phyloP scores from a whole-genome alignment of 2,329 filamentous ascomycete species.

The Hypoxylon rubiginosum region DNA sequence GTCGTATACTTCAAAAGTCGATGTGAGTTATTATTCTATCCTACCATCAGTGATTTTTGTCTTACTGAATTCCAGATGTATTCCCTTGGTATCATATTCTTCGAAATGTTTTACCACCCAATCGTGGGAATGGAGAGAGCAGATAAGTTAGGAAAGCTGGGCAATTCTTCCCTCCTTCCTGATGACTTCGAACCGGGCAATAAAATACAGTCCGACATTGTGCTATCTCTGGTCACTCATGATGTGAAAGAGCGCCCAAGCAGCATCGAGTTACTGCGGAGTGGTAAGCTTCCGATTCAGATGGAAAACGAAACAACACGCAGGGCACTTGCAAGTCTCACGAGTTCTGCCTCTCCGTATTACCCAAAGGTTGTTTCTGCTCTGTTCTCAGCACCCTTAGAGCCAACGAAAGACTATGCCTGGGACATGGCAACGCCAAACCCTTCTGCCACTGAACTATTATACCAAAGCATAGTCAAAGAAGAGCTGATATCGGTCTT shows the following conservation, averaged over 20 bases:
- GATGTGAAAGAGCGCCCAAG: conserved; percentile 86
- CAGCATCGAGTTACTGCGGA: conserved; percentile 84
- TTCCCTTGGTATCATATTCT: conserved; percentile 96
- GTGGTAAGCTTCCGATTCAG: conserved; percentile 88
- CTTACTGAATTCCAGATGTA: conserved; percentile 77
- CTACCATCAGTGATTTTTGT: background rate
- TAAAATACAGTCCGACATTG: conserved; percentile 82
- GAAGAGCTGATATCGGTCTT: conserved; percentile 83
- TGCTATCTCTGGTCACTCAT: conserved; percentile 84
- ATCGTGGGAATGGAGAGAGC: conserved; percentile 75
- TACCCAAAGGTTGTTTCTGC: conserved; percentile 91
- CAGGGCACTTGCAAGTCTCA: conserved; percentile 83
- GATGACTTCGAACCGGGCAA: conserved; percentile 76
- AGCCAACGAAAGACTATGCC: conserved; percentile 83
- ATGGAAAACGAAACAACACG: conserved; percentile 94
- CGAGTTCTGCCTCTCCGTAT: conserved; percentile 86
- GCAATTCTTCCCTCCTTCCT: conserved; percentile 77
- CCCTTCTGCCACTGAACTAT: conserved; percentile 69
- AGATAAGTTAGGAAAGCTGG: conserved; percentile 74
- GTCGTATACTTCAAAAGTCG: conserved; percentile 92
- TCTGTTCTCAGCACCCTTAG: conserved; percentile 81
- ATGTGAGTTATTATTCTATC: conserved; percentile 66
- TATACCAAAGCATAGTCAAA: conserved; percentile 81
- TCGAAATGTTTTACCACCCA: conserved; percentile 89
- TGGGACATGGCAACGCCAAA: conserved; percentile 77